Evolutionary conservation across 208 protist species (phyloP).

Genomic region (Wallacemonas collosoma): DNA sequence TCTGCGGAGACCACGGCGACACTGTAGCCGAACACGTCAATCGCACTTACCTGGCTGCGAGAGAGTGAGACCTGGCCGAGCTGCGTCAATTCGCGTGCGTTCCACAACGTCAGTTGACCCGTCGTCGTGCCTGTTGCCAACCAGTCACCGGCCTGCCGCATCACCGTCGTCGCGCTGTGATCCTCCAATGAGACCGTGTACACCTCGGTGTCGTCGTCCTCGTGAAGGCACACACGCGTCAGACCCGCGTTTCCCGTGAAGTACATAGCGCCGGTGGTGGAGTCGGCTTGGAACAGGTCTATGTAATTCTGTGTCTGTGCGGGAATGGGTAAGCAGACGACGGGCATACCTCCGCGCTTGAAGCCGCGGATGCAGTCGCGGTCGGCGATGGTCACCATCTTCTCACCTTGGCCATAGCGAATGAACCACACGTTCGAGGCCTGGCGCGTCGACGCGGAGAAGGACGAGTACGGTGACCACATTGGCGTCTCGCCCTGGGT

Average conservation of each 20-base stretch:
- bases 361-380: slow-evolving; percentile 78
- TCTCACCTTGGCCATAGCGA: slow-evolving; percentile 44
- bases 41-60: slow-evolving; percentile 69
- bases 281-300: slow-evolving; percentile 76
- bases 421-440: slow-evolving; percentile 75
- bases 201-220: slow-evolving; percentile 37
- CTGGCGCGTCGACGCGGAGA: slow-evolving; percentile 65
- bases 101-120: slow-evolving; percentile 68
- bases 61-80: slow-evolving; percentile 48
- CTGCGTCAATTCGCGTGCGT: slow-evolving; percentile 40
- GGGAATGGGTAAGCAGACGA: slow-evolving; percentile 63
- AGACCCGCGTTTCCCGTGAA: slow-evolving; percentile 84
- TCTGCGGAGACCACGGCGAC: slow-evolving; percentile 73
- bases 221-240: slow-evolving; percentile 59
- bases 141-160: slow-evolving; percentile 72
- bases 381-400: slow-evolving; percentile 78
- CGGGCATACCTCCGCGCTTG: slow-evolving; percentile 75
- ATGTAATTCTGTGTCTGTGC: slow-evolving; percentile 77
- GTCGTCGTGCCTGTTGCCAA: slow-evolving; percentile 66
- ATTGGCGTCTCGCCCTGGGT: slow-evolving; percentile 58
- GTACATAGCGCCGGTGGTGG: slow-evolving; percentile 67
- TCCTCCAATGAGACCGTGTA: slow-evolving; percentile 63
- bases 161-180: slow-evolving; percentile 33
- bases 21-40: slow-evolving; percentile 82
- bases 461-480: slow-evolving; percentile 82